Conservation (phyloP, 2,329 filamentous ascomycete species). For the Nemania sp. region DNA sequence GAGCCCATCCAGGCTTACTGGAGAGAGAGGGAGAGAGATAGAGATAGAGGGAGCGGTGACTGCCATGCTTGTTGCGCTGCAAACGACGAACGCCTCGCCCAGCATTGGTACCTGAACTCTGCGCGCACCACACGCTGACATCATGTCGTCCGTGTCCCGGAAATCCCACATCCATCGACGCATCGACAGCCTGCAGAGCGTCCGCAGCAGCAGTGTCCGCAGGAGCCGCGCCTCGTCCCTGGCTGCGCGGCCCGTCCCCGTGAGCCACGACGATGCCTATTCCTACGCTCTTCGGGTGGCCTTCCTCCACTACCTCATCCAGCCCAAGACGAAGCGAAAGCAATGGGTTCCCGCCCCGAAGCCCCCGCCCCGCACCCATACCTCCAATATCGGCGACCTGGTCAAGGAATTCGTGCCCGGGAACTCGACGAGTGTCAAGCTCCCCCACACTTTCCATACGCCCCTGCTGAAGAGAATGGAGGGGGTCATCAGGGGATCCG, state of each 20-base stretch:
- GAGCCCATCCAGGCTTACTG: neutral
- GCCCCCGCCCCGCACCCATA: conserved; percentile 64
- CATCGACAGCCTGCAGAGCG: conserved; percentile 58
- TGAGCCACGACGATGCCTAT: conserved; percentile 81
- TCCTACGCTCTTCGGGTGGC: conserved; percentile 88
- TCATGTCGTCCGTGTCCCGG: conserved; percentile 29
- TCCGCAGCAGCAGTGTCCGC: conserved; percentile 49
- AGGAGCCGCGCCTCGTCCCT: conserved; percentile 50
- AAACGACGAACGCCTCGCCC: conserved; percentile 19
- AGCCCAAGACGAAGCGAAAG: conserved; percentile 85
- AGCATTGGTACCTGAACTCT: conserved; percentile 22
- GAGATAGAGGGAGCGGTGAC: neutral
- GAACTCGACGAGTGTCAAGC: conserved; percentile 56
- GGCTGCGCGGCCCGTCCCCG: conserved; percentile 50
- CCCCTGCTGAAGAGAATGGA: conserved; percentile 73
- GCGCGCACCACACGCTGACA: conserved; percentile 8
- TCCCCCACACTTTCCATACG: conserved; percentile 59
- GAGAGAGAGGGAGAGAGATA: too few relatives aligned
- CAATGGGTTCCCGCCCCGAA: conserved; percentile 77
- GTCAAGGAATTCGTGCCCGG: conserved; percentile 79
- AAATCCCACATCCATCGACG: conserved; percentile 40
- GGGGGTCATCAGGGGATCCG: conserved; percentile 78
- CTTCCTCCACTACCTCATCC: conserved; percentile 89
- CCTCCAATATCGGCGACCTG: conserved; percentile 78
- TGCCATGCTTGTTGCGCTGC: conserved; percentile 27